Evolutionary conservation across 2,329 filamentous ascomycete genomes (phyloP), one percentile per base, ranked within the genome.

Genomic region (Epichloe bromicola): DNA sequence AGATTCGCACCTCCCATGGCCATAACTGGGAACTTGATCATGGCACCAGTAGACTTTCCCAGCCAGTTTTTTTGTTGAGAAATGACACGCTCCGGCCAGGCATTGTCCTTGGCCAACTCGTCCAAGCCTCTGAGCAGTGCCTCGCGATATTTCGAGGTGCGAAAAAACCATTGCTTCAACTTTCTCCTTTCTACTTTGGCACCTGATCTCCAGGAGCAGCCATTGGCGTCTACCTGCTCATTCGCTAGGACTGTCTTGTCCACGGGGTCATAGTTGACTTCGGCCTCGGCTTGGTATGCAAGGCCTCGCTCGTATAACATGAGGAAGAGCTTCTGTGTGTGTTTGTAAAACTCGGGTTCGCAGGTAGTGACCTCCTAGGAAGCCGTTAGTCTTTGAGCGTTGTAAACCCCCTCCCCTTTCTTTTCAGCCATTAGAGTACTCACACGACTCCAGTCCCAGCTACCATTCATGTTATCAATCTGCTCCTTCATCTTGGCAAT

Each of bases 221-320:
- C 89, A 61, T 88, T 84, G 47, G 85, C 76, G 63, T 94, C 87
- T n/a, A 95, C 88, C 68, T 95, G 89, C 67, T 95, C 89, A 63
- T 95, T 95, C 11, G 89, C 89, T 53, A 95, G 73, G 15, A 95
- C 89, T 0, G 89, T 95, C 63, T 86, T 83, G 63, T 95, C 89
- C 30, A 95, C 77, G 1, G 89, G 89, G 58, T 95, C 89, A 70
- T 87, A 95, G 67, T 95, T 95, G 59, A 95, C 89, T 55, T 89
- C 70, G 19, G 88, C 86, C 59, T 93, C 83, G 36, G 81, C 82
- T 63, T 89, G 88, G 65, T 93, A 93, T 49, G 88, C 89, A 17
- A 95, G 73, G 1, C 85, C 86, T 53, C 79, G 77, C 57, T 85
- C 72, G 63, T 85, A 76, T 5, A 95, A 74, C 67, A 85, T 80